These are phyloP conservation scores for Cymbidium sinense DNA, from an alignment of 106 monocot genomes.

Conservation along the genomic window DNA sequence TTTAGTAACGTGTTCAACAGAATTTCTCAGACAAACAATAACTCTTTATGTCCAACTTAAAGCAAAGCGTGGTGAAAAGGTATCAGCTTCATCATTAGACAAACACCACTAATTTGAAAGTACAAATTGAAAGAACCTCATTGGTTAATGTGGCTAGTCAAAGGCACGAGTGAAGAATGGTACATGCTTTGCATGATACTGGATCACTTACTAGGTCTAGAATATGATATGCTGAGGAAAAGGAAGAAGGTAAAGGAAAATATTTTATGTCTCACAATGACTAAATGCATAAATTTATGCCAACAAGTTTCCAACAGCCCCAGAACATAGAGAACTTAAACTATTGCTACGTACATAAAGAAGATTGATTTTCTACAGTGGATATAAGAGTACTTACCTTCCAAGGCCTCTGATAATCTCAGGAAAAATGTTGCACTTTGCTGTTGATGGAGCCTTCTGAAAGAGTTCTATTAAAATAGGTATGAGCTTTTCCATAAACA, in stretches of 20 bases:
- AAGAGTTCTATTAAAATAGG: conserved; percentile 71
- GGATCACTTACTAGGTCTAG: neutral
- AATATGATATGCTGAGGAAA: neutral
- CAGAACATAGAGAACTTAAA: neutral
- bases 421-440: conserved; percentile 56
- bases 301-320: neutral
- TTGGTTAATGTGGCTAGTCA: too few relatives aligned
- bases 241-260: too few relatives aligned
- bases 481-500: conserved; percentile 84
- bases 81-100: too few relatives aligned
- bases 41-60: too few relatives aligned
- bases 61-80: too few relatives aligned
- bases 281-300: neutral
- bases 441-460: conserved; percentile 63
- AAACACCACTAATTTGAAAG: too few relatives aligned
- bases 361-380: neutral
- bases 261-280: neutral
- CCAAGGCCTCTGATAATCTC: conserved; percentile 73
- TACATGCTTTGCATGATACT: neutral
- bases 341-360: neutral
- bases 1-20: too few relatives aligned
- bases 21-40: too few relatives aligned
- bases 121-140: too few relatives aligned
- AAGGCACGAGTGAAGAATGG: too few relatives aligned
- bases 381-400: conserved; percentile 41